Percentiles rank a stretch among this genome's conserved stretches.
Conservation (phyloP, 2,329 filamentous ascomycete genomes). For the Aplosporella prunicola region DNA sequence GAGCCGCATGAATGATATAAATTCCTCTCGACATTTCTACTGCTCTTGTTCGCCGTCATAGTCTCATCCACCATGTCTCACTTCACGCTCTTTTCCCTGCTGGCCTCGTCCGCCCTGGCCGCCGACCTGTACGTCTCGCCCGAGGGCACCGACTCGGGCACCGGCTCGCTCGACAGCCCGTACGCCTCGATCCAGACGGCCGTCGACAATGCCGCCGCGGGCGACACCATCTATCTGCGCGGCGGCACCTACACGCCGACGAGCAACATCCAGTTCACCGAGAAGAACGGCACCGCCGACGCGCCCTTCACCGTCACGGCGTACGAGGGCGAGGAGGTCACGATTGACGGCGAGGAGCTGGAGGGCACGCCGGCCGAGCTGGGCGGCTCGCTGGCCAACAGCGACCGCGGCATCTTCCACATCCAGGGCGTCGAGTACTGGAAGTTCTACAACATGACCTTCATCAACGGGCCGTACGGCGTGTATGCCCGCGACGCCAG, state of each 20-base stretch:
- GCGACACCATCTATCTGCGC: conserved; percentile 38
- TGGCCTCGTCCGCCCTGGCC: conserved; percentile 1
- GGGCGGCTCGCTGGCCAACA: conserved; percentile 30
- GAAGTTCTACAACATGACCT: conserved; percentile 34
- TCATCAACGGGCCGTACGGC: conserved; percentile 32
- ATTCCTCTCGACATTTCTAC: too few species aligned
- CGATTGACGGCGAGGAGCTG: conserved; percentile 38
- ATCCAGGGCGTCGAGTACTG: conserved; percentile 38
- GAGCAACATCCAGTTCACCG: conserved; percentile 40
- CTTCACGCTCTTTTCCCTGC: background rate
- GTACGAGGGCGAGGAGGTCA: conserved; percentile 36
- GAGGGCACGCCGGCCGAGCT: conserved; percentile 34
- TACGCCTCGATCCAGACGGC: conserved; percentile 40
- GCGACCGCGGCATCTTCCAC: conserved; percentile 40
- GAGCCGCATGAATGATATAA: too few species aligned
- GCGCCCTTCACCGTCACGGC: conserved; percentile 35
- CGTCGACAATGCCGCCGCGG: conserved; percentile 37
- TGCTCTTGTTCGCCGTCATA: too few species aligned
- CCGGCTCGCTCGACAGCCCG: conserved; percentile 33
- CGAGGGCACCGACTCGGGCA: conserved; percentile 29
- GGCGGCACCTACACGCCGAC: conserved; percentile 38
- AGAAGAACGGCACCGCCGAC: conserved; percentile 32
- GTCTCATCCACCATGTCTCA: background rate
- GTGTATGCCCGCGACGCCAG: conserved; percentile 27
- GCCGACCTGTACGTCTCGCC: conserved; percentile 40